phyloP scores from a whole-genome alignment of 257 asterid species.

The Nyctanthes arbortristis region DNA sequence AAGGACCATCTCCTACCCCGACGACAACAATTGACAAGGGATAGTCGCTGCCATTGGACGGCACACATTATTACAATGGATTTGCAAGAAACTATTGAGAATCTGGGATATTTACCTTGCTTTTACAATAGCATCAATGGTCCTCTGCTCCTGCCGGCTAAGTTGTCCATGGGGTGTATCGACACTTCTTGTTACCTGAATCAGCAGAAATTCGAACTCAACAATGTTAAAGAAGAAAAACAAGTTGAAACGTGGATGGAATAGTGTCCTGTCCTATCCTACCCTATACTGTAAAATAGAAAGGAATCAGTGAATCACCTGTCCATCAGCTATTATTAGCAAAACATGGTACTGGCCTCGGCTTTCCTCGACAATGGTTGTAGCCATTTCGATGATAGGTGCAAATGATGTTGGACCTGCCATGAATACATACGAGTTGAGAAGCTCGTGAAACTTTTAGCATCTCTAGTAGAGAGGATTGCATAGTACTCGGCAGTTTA shows the following conservation, averaged over 20 bases:
- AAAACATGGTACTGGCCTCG: slow-evolving; percentile 63
- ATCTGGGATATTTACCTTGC: slow-evolving; percentile 45
- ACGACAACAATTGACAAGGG: slow-evolving; percentile 45
- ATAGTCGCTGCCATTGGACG: slow-evolving; percentile 30
- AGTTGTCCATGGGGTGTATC: slow-evolving; percentile 49
- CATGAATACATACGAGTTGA: neutral
- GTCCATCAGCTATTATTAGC: slow-evolving; percentile 62
- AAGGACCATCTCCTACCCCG: slow-evolving; percentile 55
- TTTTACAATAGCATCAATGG: slow-evolving; percentile 65
- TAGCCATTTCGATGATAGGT: slow-evolving; percentile 56
- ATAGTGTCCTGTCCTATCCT: neutral
- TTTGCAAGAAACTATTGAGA: neutral
- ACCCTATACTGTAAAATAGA: too few species aligned
- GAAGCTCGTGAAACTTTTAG: neutral
- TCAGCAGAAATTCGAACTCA: neutral
- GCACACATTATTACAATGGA: slow-evolving; percentile 21
- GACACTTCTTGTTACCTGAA: slow-evolving; percentile 60
- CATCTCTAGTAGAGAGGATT: too few species aligned
- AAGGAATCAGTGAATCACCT: slow-evolving; percentile 35
- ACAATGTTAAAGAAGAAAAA: too few species aligned
- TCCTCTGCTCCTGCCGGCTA: slow-evolving; percentile 61
- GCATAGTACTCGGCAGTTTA: too few species aligned
- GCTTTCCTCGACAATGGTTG: slow-evolving; percentile 47
- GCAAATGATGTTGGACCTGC: slow-evolving; percentile 56
- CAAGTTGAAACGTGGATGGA: neutral